phyloP scores from a whole-genome alignment of 257 asterid species.

The Scutellaria baicalensis region DNA sequence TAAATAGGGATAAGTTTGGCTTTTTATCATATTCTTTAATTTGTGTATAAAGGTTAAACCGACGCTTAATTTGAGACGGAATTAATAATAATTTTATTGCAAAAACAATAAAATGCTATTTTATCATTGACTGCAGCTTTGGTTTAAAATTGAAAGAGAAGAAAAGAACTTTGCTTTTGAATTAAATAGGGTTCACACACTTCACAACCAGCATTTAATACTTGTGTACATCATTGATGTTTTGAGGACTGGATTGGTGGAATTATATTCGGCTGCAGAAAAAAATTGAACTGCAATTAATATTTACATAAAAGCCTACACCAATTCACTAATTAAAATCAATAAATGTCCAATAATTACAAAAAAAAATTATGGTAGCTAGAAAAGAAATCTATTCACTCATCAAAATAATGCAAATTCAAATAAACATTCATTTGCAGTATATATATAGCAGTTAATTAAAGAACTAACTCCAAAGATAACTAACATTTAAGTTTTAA shows the following conservation, averaged over 20 bases:
- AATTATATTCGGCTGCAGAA: not conserved
- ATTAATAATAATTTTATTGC: too few relatives aligned
- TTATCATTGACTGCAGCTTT: not conserved
- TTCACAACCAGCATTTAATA: conserved; percentile 2
- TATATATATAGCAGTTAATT: not conserved
- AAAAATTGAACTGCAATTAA: not conserved
- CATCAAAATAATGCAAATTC: not conserved
- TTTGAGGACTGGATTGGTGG: not conserved
- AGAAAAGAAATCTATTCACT: not conserved
- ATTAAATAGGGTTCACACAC: not conserved
- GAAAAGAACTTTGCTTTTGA: not conserved
- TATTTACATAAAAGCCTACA: not conserved
- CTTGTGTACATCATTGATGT: not conserved
- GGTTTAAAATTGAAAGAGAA: not conserved
- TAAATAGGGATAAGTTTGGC: too few relatives aligned
- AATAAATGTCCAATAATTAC: not conserved
- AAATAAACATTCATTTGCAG: not conserved
- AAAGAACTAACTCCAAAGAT: not conserved
- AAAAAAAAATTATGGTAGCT: not conserved
- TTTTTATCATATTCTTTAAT: too few relatives aligned
- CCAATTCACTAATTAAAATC: not conserved
- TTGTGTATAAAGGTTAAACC: too few relatives aligned
- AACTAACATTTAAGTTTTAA: not conserved
- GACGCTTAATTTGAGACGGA: too few relatives aligned
- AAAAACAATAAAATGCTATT: too few relatives aligned